Conservation (phyloP, 495 filamentous ascomycete species). For the Mycothermus thermophilus region DNA sequence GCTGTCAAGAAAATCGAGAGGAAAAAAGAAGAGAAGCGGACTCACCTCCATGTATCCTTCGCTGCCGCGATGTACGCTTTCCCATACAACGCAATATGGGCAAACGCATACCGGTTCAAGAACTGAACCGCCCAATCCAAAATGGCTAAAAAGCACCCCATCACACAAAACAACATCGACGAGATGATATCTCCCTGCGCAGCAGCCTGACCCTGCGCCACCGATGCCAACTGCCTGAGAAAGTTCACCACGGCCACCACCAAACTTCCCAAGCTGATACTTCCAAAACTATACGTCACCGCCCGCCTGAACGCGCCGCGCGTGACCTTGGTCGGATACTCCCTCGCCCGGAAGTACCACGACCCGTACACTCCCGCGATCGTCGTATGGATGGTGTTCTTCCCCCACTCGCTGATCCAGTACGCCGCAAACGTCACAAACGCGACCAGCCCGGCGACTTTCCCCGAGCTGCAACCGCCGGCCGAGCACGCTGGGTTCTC, state of each 20-base stretch:
- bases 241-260: constrained; percentile 80
- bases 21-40: background rate
- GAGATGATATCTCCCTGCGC: constrained; percentile 55
- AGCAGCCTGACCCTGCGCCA: constrained; percentile 52
- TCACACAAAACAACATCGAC: constrained; percentile 51
- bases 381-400: constrained; percentile 81
- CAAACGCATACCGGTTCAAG: constrained; percentile 75
- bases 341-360: constrained; percentile 73
- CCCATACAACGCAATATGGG: constrained; percentile 82
- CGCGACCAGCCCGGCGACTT: constrained; percentile 69
- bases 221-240: constrained; percentile 59
- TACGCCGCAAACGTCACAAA: constrained; percentile 84
- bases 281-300: constrained; percentile 82
- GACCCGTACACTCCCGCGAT: constrained; percentile 81
- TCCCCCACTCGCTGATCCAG: constrained; percentile 85
- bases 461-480: constrained; percentile 57
- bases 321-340: constrained; percentile 62
- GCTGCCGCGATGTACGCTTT: constrained; percentile 73
- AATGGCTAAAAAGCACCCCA: constrained; percentile 61
- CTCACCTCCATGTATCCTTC: constrained; percentile 68
- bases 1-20: background rate
- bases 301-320: constrained; percentile 62
- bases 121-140: constrained; percentile 76
- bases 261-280: constrained; percentile 72
- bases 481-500: constrained; percentile 55